Evolutionary conservation across 2,329 filamentous ascomycete species (phyloP).

Genomic region (Didymella sp.): DNA sequence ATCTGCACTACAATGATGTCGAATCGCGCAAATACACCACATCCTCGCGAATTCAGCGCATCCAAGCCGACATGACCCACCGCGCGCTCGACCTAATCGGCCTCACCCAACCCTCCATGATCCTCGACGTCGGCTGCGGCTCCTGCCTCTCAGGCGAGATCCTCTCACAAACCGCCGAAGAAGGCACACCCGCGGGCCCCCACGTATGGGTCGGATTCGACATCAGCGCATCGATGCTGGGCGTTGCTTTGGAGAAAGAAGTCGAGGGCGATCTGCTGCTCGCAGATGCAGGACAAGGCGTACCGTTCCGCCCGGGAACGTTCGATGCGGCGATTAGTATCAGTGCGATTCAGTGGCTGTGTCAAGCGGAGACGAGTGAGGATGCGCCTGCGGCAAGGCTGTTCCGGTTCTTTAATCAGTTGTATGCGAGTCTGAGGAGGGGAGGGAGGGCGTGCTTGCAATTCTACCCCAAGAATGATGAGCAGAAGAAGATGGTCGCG

Average conservation of each 20-base stretch:
- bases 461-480: constrained; percentile 96
- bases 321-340: constrained; percentile 97
- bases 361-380: constrained; percentile 89
- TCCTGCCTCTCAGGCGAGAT: constrained; percentile 95
- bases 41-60: constrained; percentile 91
- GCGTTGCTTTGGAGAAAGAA: constrained; percentile 87
- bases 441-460: constrained; percentile 93
- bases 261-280: constrained; percentile 94
- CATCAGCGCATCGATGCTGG: constrained; percentile 94
- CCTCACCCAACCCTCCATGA: constrained; percentile 78
- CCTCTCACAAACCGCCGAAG: constrained; percentile 71
- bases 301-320: constrained; percentile 88
- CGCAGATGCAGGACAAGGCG: constrained; percentile 92
- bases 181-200: constrained; percentile 72
- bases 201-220: constrained; percentile 99
- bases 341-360: constrained; percentile 97
- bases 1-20: constrained; percentile 95
- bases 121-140: constrained; percentile 96
- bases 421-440: constrained; percentile 83
- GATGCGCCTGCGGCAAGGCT: constrained; percentile 81
- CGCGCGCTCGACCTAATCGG: constrained; percentile 91
- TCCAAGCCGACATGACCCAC: constrained; percentile 93
- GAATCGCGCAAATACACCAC: constrained; percentile 98
- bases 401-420: constrained; percentile 85
- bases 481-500: constrained; percentile 90